phyloP scores from a whole-genome alignment of 2,329 filamentous ascomycete species.

The Lachnellula hyalina region DNA sequence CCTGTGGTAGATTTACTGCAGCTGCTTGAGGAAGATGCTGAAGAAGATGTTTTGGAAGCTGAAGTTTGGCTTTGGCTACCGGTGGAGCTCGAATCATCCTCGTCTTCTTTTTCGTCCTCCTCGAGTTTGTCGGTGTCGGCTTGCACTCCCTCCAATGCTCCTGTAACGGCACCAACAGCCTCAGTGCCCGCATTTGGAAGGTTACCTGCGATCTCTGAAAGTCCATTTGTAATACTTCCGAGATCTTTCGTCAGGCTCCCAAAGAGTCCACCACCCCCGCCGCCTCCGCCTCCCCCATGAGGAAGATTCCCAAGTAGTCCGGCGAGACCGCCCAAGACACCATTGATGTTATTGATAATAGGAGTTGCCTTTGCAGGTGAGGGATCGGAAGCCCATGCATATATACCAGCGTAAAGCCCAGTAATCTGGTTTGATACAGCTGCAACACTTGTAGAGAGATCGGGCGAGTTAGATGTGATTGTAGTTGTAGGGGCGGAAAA shows the following conservation, averaged over 20 bases:
- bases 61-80: background rate
- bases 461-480: background rate
- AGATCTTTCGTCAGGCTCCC: background rate
- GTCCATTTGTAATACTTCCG: background rate
- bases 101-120: background rate
- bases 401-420: background rate
- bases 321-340: background rate
- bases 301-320: background rate
- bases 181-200: background rate
- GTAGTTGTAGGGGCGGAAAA: background rate
- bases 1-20: background rate
- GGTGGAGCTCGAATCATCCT: background rate
- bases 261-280: background rate
- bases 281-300: background rate
- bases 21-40: background rate
- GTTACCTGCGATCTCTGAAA: background rate
- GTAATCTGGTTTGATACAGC: background rate
- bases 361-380: conserved; percentile 1
- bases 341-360: background rate
- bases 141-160: background rate
- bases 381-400: background rate
- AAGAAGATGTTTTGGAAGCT: background rate
- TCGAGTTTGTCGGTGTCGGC: background rate
- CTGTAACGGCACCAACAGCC: background rate
- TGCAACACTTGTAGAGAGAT: background rate